Evolutionary conservation across 2,329 filamentous ascomycete genomes (phyloP).

Genomic region (Pseudonectria buxi): DNA sequence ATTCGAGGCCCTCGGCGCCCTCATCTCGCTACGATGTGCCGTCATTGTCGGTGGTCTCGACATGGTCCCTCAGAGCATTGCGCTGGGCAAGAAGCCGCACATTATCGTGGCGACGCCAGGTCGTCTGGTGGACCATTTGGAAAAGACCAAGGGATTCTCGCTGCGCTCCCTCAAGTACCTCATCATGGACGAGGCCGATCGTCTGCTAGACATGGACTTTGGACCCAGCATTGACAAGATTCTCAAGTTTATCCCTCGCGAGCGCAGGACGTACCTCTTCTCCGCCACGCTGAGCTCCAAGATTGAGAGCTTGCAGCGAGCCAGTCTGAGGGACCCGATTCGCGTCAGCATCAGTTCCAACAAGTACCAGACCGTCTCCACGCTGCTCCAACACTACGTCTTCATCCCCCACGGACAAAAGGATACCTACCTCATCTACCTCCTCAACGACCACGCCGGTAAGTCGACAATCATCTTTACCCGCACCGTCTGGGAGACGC

Average conservation of each 20-base stretch:
- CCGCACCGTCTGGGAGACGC: conserved; percentile 84
- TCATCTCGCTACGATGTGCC: conserved; percentile 81
- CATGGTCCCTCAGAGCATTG: conserved; percentile 87
- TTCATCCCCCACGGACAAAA: conserved; percentile 84
- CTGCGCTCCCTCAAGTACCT: conserved; percentile 76
- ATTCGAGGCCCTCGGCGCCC: conserved; percentile 79
- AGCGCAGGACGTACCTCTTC: conserved; percentile 80
- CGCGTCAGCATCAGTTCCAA: conserved; percentile 73
- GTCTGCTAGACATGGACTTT: conserved; percentile 89
- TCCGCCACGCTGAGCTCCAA: conserved; percentile 92
- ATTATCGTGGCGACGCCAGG: conserved; percentile 90
- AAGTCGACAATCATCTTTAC: conserved; percentile 86
- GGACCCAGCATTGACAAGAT: conserved; percentile 90
- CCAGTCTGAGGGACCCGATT: conserved; percentile 77
- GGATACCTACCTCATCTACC: conserved; percentile 80
- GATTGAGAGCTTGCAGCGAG: conserved; percentile 85
- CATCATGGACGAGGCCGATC: conserved; percentile 92
- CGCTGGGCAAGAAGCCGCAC: conserved; percentile 92
- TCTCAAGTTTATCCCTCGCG: conserved; percentile 75
- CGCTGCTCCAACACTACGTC: conserved; percentile 76
- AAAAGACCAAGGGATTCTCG: conserved; percentile 95
- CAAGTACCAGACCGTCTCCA: conserved; percentile 88
- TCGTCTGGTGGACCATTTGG: conserved; percentile 80
- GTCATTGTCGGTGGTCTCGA: conserved; percentile 91
- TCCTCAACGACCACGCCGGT: conserved; percentile 82